Base-by-base conservation (phyloP, 495 filamentous ascomycete genomes). In the Niebla homalea region DNA sequence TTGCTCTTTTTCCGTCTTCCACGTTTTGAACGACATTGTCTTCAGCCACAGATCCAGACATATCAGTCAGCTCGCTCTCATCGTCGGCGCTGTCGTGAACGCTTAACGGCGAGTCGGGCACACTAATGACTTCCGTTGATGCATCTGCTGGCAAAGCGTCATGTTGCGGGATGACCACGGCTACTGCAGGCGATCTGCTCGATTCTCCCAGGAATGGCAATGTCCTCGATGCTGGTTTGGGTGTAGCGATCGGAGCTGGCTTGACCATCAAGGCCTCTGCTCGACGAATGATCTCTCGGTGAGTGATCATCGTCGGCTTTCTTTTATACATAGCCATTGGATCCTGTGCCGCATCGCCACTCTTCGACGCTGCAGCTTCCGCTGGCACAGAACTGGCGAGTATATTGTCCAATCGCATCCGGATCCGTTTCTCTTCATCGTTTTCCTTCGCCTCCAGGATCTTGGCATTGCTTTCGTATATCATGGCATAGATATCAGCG, bases 401-500 rank as follows among this genome's bases (percentile, higher is more conserved):
- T 11, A 83, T 64, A 48, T 76, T 75, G 51, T 80, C 74, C 26
- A 83, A 67, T 46, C 72, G 76, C 74, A 76, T 81, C 49, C 70
- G 74, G 37, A 73, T 71, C 41, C 69, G 71, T 45, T 71, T 73
- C 51, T 76, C 72, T 51, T 76, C 74, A n/a, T 44, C 52, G 26
- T 65, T 70, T 43, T 59, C 67, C 52, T 70, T 66, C 49, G 72
- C 69, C 40, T 68, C 54, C 19, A 75, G 61, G n/a, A 64, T 63
- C 14, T 70, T 64, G 46, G 70, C 64, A 55, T 77, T 67, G 51
- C 72, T 63, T 37, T 73, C 67, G 64, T 89, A 95, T 7, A 97
- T 68, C n/a, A 76, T 70, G 3, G 85, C 81, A 63, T 92, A 99
- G 26, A 84, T 74, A 61, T 99, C 92, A 14, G 78, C 80, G 47